phyloP scores from a whole-genome alignment of 345 rosid species.

The Eutrema japonicum region DNA sequence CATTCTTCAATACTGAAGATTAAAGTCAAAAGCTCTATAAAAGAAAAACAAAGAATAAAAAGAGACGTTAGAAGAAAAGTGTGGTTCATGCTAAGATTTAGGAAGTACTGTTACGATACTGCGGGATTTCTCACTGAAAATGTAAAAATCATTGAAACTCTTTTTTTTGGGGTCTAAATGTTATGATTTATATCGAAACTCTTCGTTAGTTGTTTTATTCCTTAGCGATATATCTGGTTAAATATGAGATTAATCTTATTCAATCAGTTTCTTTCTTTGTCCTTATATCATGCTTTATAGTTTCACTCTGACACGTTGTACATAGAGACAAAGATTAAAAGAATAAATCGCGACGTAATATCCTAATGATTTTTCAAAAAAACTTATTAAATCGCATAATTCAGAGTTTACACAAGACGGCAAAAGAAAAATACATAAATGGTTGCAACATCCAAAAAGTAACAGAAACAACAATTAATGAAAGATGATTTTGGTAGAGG shows the following conservation, averaged over 20 bases:
- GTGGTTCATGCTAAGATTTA: slow-evolving; percentile 30
- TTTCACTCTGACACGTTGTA: slow-evolving; percentile 1
- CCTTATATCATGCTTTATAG: slow-evolving; percentile 13
- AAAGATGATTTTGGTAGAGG: background rate
- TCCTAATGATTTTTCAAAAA: background rate
- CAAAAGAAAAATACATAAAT: background rate
- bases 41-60: background rate
- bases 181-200: background rate
- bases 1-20: slow-evolving; percentile 10
- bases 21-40: slow-evolving; percentile 27
- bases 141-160: background rate
- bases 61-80: slow-evolving; percentile 38
- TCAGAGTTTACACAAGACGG: slow-evolving; percentile 10
- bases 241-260: background rate
- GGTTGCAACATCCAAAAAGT: slow-evolving; percentile 4
- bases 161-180: background rate
- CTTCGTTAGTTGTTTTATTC: background rate
- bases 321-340: background rate
- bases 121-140: slow-evolving; percentile 28
- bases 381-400: background rate
- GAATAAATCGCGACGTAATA: no score
- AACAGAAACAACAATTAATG: slow-evolving; percentile 10
- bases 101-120: slow-evolving; percentile 36
- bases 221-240: slow-evolving; percentile 3
- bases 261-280: background rate